These are phyloP conservation scores for Bipolaris bicolor DNA, from an alignment of 2,329 filamentous ascomycete species.

Conservation along the genomic window DNA sequence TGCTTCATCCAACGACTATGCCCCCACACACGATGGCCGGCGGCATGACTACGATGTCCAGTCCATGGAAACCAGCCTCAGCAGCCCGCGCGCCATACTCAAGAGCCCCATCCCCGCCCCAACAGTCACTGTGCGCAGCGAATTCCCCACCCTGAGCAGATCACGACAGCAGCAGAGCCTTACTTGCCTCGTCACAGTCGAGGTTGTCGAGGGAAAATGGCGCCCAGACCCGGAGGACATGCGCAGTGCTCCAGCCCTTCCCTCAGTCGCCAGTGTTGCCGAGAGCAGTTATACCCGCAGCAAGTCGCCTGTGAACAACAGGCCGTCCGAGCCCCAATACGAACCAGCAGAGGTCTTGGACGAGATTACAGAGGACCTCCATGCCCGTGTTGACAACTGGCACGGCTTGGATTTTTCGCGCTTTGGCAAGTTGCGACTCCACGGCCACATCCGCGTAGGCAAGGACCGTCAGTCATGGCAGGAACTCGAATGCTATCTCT, in stretches of 20 bases:
- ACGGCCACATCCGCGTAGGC: slow-evolving; percentile 88
- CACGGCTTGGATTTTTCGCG: slow-evolving; percentile 91
- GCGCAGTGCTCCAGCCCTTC: slow-evolving; percentile 58
- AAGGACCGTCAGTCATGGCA: slow-evolving; percentile 98
- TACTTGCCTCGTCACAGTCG: slow-evolving; percentile 91
- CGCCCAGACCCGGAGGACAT: slow-evolving; percentile 82
- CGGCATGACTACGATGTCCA: slow-evolving; percentile 95
- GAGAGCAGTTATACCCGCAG: slow-evolving; percentile 51
- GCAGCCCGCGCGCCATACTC: slow-evolving; percentile 70
- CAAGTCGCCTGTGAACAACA: slow-evolving; percentile 65
- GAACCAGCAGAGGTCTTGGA: slow-evolving; percentile 79
- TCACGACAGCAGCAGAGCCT: slow-evolving; percentile 94
- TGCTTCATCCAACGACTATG: slow-evolving; percentile 79
- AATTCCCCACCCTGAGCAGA: slow-evolving; percentile 91
- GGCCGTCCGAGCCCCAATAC: slow-evolving; percentile 61
- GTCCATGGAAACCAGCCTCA: slow-evolving; percentile 87
- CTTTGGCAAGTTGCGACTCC: slow-evolving; percentile 90
- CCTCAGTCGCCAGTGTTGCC: slow-evolving; percentile 56
- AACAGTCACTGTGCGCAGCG: slow-evolving; percentile 91
- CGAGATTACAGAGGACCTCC: slow-evolving; percentile 83
- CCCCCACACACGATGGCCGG: slow-evolving; percentile 74
- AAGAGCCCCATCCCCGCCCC: slow-evolving; percentile 91
- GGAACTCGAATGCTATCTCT: slow-evolving; percentile 94
- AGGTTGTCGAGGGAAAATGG: slow-evolving; percentile 94
- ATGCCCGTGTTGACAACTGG: slow-evolving; percentile 95